Evolutionary conservation across 2,329 filamentous ascomycete species (phyloP), one percentile per base, ranked within the genome.

Genomic region (Verticillium alfalfae): DNA sequence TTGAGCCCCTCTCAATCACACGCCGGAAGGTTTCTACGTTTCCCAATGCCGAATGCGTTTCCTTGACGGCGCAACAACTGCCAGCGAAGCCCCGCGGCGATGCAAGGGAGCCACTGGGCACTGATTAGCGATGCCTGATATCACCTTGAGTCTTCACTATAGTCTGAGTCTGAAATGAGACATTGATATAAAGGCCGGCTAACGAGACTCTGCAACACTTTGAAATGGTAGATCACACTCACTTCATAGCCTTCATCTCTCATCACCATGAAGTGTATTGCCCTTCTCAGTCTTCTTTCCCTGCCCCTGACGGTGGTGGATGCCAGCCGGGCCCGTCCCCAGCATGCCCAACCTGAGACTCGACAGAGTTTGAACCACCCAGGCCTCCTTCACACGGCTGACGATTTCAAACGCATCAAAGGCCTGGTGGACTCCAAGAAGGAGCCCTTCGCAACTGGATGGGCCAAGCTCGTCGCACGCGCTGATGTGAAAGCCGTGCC

Each of bases 371-470:
- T 52, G 9, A 52, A 26, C 10, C 54, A 56, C 13, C 56, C 56
- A 22, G 56, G 56, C n/a, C 64, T 70, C 3, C 71, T 78, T 22
- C 75, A 78, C 60, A 76, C 73, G 0, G 58, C 65, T 1, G 58
- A 66, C 1, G 76, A 79, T 58, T 74, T 81, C 56, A 66, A 71
- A 8, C 73, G 79, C 8, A 76, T 81, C 60, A 73, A 73, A 34
- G 67, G 66, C 3, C 74, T 76, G 59, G 72, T 78, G 31, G 61
- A 70, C 2, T 63, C 67, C 22, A 66, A 69, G 26, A 65, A 67
- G n/a, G 70, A 72, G 34, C 75, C 76, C 2, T 77, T 72, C 73
- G 66, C 68, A 15, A 71, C 69, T 2, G 69, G 69, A 12, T 78
- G 70, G 69, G 64, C 70, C 52, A 72, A 72, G 13, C 68, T 78